phyloP scores from a whole-genome alignment of 768 basidiomycete species.

The Artomyces pyxidatus region DNA sequence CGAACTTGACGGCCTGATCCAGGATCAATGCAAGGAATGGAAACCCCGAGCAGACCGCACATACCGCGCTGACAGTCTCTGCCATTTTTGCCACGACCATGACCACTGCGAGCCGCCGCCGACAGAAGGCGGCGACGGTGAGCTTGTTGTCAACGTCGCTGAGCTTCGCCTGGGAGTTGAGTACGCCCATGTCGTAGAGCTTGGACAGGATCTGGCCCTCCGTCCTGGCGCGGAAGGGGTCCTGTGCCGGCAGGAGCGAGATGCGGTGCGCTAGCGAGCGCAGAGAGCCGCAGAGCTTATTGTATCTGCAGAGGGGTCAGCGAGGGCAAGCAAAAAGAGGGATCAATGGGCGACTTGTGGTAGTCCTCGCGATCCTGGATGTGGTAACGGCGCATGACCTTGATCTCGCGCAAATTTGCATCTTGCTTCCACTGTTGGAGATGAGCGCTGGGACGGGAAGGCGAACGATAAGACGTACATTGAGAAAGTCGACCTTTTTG shows the following conservation, averaged over 20 bases:
- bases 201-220: conserved; percentile 86
- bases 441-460: conserved; percentile 1
- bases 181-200: conserved; percentile 94
- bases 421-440: conserved; percentile 87
- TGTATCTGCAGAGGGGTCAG: conserved; percentile 49
- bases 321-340: background rate
- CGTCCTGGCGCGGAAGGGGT: conserved; percentile 80
- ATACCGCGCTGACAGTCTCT: conserved; percentile 86
- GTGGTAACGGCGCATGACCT: conserved; percentile 92
- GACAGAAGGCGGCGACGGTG: conserved; percentile 90
- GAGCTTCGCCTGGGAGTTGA: conserved; percentile 80
- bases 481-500: conserved; percentile 96
- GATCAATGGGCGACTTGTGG: conserved; percentile 53
- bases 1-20: conserved; percentile 86
- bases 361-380: conserved; percentile 93
- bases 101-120: conserved; percentile 85
- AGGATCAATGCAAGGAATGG: background rate
- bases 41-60: conserved; percentile 8
- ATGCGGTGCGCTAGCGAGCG: conserved; percentile 81
- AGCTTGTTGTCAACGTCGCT: conserved; percentile 92
- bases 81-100: conserved; percentile 93
- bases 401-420: conserved; percentile 82
- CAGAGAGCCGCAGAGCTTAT: conserved; percentile 86
- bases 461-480: conserved; percentile 39
- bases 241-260: conserved; percentile 79